Base-by-base conservation (phyloP, 441 rosid species). In the Populus hybrid region DNA sequence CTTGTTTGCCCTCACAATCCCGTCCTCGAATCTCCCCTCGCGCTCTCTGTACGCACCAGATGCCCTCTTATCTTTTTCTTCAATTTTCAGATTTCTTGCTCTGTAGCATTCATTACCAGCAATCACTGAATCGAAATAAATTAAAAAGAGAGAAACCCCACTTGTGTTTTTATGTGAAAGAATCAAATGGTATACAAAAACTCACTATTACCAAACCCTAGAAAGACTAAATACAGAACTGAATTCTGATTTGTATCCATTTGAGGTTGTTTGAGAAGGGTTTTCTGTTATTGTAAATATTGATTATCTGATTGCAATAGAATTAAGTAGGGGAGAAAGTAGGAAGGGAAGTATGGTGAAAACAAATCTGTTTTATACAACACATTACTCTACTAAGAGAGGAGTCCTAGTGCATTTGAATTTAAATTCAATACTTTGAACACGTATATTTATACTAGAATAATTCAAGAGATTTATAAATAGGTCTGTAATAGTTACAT, bases 1-100 rank as follows among this genome's bases (percentile, higher is more conserved):
- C 87, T 87, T 67, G 83, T 86, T 36, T 83, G 88, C 69, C 84
- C 82, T 75, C 76, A 79, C 75, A 79, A 77, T 28, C 90, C 90
- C 32, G 63, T 87, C 70, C 82, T 87, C 53, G 89, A 86, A 79
- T 73, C 89, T 8, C 83, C 83, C 24, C 80, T 89, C 84, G 78
- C 85, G 90, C 87, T 87, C 34, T 70, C 87, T 46, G 89, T 87
- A 81, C 26, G 79, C 35, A 32, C 10, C 24, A n/a, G 64, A 20
- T n/a, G n/a, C 4, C 4, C 64, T n/a, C n/a, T 8, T n/a, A n/a
- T n/a, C 23, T 59, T n/a, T n/a, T n/a, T 59, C 8, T 59, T 57
- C 64, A 20, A 8, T 59, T n/a, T 5, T 59, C 1, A 20, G 64
- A 59, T 20, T 59, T 57, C 24, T 57, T 57, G 64, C 23, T 57